Percentiles rank a stretch among this genome's conserved stretches.
phyloP scores from a whole-genome alignment of 1,284 basidiomycete genomes.

The Sporisorium graminicola region DNA sequence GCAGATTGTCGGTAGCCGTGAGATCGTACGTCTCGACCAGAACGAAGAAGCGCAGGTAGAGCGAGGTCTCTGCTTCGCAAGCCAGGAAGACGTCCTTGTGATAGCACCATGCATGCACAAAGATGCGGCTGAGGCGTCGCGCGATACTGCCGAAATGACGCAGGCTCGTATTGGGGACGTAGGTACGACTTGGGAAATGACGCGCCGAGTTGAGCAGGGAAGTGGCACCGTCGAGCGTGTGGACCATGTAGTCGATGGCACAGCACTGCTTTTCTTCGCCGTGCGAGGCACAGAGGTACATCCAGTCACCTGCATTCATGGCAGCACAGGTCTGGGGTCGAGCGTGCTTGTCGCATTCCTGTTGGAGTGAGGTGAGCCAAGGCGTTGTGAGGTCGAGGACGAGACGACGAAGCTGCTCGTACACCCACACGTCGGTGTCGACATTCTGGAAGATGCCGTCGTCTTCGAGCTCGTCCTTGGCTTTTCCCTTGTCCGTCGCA shows the following conservation, averaged over 20 bases:
- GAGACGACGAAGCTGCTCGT: constrained; percentile 90
- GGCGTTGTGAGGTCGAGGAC: constrained; percentile 92
- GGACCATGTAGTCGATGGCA: constrained; percentile 95
- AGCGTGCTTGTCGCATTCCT: constrained; percentile 75
- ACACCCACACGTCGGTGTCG: constrained; percentile 86
- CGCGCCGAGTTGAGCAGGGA: constrained; percentile 90
- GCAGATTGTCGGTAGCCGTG: constrained; percentile 44
- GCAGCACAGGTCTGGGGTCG: constrained; percentile 79
- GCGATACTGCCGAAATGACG: constrained; percentile 89
- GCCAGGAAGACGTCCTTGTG: constrained; percentile 89
- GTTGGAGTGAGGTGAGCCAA: constrained; percentile 85
- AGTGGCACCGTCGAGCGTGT: constrained; percentile 92
- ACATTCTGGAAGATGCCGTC: constrained; percentile 26
- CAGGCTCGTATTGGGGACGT: constrained; percentile 78
- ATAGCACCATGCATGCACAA: constrained; percentile 85
- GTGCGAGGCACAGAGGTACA: constrained; percentile 94
- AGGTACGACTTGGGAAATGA: constrained; percentile 78
- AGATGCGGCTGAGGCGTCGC: constrained; percentile 89
- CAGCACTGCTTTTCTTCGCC: constrained; percentile 76
- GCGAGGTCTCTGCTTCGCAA: constrained; percentile 87
- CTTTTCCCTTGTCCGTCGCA: constrained; percentile 68
- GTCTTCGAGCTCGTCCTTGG: constrained; percentile 26
- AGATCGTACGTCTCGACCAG: constrained; percentile 85
- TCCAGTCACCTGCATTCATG: constrained; percentile 98
- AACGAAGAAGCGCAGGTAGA: constrained; percentile 90